phyloP scores from a whole-genome alignment of 2,329 filamentous ascomycete species.

The Apiospora aurea region DNA sequence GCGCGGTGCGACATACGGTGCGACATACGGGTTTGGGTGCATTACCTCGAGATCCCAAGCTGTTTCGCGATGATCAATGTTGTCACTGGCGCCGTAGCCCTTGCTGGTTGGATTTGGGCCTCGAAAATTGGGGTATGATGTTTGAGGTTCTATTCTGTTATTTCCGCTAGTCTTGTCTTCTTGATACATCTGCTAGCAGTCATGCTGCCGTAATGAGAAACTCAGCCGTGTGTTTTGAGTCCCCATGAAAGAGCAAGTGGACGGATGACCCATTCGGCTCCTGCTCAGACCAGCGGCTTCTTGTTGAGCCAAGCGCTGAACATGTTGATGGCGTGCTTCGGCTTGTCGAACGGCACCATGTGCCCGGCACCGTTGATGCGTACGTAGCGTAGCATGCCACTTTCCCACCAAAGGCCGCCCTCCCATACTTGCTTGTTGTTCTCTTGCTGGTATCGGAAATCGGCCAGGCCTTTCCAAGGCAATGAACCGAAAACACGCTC shows the following conservation, averaged over 20 bases:
- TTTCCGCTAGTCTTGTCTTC: conserved; percentile 7
- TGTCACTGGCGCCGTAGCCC: not conserved
- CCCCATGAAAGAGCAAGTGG: not conserved
- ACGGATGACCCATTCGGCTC: not conserved
- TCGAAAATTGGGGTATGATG: not conserved
- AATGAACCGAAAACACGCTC: conserved; percentile 32
- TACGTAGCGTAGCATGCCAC: conserved; percentile 30
- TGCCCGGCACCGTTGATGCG: conserved; percentile 27
- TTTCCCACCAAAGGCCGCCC: conserved; percentile 32
- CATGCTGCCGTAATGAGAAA: not conserved
- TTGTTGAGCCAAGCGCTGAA: conserved; percentile 17
- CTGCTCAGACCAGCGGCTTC: conserved; percentile 2
- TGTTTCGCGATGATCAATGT: not conserved
- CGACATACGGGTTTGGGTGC: not conserved
- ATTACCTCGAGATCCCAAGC: not conserved
- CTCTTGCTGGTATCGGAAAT: conserved; percentile 29
- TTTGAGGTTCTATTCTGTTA: not conserved
- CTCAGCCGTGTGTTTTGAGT: not conserved
- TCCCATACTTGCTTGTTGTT: conserved; percentile 25
- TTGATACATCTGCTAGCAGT: not conserved
- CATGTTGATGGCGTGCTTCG: conserved; percentile 23
- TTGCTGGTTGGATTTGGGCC: not conserved
- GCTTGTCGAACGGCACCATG: conserved; percentile 28
- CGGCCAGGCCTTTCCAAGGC: conserved; percentile 34
- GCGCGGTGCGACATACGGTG: not conserved